phyloP scores from a whole-genome alignment of 2,329 filamentous ascomycete genomes.

The Phialophora expanda region DNA sequence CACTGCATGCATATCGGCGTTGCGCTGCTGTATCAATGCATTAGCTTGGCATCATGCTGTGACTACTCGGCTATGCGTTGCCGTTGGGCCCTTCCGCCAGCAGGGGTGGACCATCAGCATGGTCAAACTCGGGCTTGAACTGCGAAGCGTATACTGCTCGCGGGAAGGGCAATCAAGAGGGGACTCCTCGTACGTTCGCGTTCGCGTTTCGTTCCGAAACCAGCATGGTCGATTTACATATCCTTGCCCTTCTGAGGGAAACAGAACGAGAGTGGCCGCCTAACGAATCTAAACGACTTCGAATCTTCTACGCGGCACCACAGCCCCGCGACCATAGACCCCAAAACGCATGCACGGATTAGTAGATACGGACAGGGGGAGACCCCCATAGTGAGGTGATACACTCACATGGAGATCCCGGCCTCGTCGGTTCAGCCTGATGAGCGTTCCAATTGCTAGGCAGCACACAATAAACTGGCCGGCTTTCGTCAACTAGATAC shows the following conservation, averaged over 20 bases:
- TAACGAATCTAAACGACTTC: background rate
- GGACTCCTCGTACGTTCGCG: background rate
- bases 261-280: background rate
- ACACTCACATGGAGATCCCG: background rate
- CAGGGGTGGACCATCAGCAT: background rate
- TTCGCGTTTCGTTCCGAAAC: background rate
- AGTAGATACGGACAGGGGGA: background rate
- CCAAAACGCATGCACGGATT: background rate
- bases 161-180: background rate
- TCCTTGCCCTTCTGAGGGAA: background rate
- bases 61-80: constrained; percentile 1
- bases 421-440: background rate
- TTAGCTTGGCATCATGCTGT: constrained; percentile 1
- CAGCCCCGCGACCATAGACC: background rate
- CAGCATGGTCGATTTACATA: background rate
- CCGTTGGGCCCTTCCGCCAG: background rate
- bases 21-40: background rate
- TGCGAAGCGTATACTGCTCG: background rate
- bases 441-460: background rate
- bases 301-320: background rate
- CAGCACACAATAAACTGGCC: background rate
- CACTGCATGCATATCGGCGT: background rate
- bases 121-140: background rate
- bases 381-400: background rate
- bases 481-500: background rate